Base-by-base conservation (phyloP, 352 stramenopile genomes). In the Globisporangium heterothallicum region DNA sequence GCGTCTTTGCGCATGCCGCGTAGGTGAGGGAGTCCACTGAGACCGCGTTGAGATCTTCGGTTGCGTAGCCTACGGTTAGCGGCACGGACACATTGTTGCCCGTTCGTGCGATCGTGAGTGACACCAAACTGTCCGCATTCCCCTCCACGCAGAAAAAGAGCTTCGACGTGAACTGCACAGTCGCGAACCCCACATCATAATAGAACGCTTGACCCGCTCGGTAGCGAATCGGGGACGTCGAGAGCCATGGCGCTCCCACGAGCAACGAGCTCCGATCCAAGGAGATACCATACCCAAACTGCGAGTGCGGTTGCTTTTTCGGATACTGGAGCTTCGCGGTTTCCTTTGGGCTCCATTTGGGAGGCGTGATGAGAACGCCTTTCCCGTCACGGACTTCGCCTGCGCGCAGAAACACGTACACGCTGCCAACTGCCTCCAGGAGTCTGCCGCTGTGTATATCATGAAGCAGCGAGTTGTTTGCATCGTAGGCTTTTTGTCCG, bases 241-340 rank as follows among this genome's bases (percentile, higher is more conserved):
- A 81, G 27, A 79, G 65, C 42, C 74, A 73, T n/a, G 75, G 77
- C 1, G 74, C 72, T 3, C 78, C 78, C 3, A 88, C 75, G 0
- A 86, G 5, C 13, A 90, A 55, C 27, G 81, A 77, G 16, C 53
- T 80, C 44, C 74, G 64, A 46, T 85, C 74, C 6, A 92, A 42
- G 13, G 74, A 59, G 2, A 92, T 27, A 16, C 74, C 72, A 32
- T 56, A 67, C 14, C 84, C 82, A 44, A 75, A 92, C 43, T 74
- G 56, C 6, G 72, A 72, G 10, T 81, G 59, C 4, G 61, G 44
- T 38, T 88, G 66, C 36, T 92, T 84, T 30, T 87, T 73, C 5
- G 75, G 62, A 34, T 83, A 84, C 53, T 94, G 84, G 22, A 95
- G 59, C 66, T 94, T 94, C 13, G 73, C 42, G 2, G 72, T 78